Base-by-base conservation (phyloP, 306 rosid genomes). In the Pueraria montana region DNA sequence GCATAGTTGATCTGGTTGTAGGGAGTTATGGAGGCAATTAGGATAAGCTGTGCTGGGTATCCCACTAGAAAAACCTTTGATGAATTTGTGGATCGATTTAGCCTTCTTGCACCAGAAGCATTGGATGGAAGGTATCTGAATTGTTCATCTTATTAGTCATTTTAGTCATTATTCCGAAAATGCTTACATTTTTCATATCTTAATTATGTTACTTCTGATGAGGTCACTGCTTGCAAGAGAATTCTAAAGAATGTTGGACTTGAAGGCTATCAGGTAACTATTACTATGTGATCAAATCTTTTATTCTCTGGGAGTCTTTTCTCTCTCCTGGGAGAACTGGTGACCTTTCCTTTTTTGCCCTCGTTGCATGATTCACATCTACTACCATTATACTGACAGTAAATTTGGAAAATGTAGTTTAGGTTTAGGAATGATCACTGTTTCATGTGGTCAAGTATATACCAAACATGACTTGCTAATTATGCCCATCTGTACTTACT, bases 21-120 rank as follows among this genome's bases (percentile, higher is more conserved):
- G 98, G 98, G 98, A 76, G 98, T 94, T 79, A 94, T 94, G 98
- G 98, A 94, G 79, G 98, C 98, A 30, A 94, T 94, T 55, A 90
- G 98, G 89, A 94, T 94, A 66, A 94, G 98, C 68, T 94, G 98
- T 87, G 98, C 98, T 46, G 98, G 98, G 71, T 94, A 80, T 88
- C 98, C 98, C 43, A 91, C 98, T 45, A 90, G 97, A 87, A 94
- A 91, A 84, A 27, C 93, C 72, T 94, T 91, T 30, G 94, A 72
- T 66, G 98, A 94, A 87, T 94, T 94, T 88, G 86, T 89, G 56
- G 93, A 91, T 66, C 89, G 98, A 74, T 94, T 94, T 84, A 78
- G 97, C 76, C 92, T 91, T 75, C 98, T 94, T 83, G 92, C 97
- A 24, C 93, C 94, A 20, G 90, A 89, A 83, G 92, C 89, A 73